Evolutionary conservation across 2,329 filamentous ascomycete species (phyloP), one percentile per base, ranked within the genome.

Genomic region (Hypoxylon sp.): DNA sequence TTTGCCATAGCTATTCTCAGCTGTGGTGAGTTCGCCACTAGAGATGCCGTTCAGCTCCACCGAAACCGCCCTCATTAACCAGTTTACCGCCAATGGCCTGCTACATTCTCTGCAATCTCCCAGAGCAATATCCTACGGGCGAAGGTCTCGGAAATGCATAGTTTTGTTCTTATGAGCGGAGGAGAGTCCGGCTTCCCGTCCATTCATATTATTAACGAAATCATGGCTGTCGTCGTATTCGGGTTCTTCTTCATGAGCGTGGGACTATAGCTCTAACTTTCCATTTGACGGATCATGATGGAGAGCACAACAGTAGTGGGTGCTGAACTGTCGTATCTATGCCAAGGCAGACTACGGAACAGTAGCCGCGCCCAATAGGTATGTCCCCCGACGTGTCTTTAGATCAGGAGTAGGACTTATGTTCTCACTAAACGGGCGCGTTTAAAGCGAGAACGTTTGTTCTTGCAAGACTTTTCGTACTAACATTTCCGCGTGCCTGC

Each of bases 401-500:
- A 80, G 37, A 71, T 20, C 77, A 77, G 68, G 81, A 78, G 14
- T 31, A 61, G 81, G 78, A 7, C 76, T 84, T 49, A 65, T 81
- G 40, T 79, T 82, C 64, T 82, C 81, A 25, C 81, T 80, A 59
- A 22, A 79, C 80, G 58, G 82, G 82, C 1, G 80, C 80, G 10
- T 77, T 84, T 22, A 82, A 82, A 44, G 80, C 80, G 63, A 84
- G 83, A 63, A 75, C 83, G 53, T 85, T 85, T 74, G 78, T 82
- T 14, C 79, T 80, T 2, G 80, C 81, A 40, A 80, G 81, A 67
- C 76, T 85, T 35, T 81, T 77, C 42, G 79, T 82, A 49, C 80
- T 79, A 54, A 81, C 80, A 30, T 75, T 73, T 42, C 72, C 75
- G 58, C 74, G 76, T 66, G 68, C 72, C 59, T 77, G 75, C 68